These are phyloP conservation scores for Mycena citricolor DNA, from an alignment of 1,284 basidiomycete species.

Conservation along the genomic window DNA sequence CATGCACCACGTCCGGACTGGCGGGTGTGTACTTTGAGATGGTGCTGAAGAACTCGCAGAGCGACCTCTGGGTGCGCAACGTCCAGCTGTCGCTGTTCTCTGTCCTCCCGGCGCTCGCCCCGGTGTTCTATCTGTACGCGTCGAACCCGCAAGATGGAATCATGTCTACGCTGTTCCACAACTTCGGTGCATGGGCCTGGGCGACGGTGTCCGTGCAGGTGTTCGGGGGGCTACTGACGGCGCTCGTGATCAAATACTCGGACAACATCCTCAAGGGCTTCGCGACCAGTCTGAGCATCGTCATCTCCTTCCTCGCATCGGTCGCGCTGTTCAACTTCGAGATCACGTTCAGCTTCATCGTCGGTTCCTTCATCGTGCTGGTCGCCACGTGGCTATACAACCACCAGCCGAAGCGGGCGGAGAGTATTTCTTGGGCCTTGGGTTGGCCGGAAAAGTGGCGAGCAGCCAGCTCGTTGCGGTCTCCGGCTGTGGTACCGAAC, in stretches of 20 bases:
- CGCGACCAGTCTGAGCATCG: conserved; percentile 89
- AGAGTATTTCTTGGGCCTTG: conserved; percentile 28
- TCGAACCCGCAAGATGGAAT: conserved; percentile 35
- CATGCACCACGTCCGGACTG: conserved; percentile 96
- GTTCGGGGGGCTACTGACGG: conserved; percentile 87
- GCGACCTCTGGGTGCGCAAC: conserved; percentile 95
- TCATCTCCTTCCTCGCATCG: conserved; percentile 89
- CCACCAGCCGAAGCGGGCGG: conserved; percentile 45
- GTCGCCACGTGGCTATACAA: conserved; percentile 91
- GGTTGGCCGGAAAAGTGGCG: conserved; percentile 36
- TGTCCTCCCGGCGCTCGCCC: conserved; percentile 84
- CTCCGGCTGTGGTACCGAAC: conserved; percentile 21
- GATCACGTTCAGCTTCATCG: conserved; percentile 81
- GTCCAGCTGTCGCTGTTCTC: conserved; percentile 95
- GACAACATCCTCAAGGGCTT: conserved; percentile 94
- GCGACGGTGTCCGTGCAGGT: conserved; percentile 89
- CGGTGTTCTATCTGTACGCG: conserved; percentile 67
- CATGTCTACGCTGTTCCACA: conserved; percentile 56
- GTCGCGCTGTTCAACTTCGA: conserved; percentile 86
- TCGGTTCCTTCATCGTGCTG: conserved; percentile 82
- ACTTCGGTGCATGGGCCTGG: conserved; percentile 91
- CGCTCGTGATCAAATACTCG: conserved; percentile 83
- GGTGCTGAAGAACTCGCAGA: conserved; percentile 88
- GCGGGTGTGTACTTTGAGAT: conserved; percentile 99
- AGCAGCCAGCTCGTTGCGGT: conserved; percentile 20